Evolutionary conservation across 768 basidiomycete species (phyloP), one percentile per base, ranked within the genome.

Genomic region (Mycena belliarum): DNA sequence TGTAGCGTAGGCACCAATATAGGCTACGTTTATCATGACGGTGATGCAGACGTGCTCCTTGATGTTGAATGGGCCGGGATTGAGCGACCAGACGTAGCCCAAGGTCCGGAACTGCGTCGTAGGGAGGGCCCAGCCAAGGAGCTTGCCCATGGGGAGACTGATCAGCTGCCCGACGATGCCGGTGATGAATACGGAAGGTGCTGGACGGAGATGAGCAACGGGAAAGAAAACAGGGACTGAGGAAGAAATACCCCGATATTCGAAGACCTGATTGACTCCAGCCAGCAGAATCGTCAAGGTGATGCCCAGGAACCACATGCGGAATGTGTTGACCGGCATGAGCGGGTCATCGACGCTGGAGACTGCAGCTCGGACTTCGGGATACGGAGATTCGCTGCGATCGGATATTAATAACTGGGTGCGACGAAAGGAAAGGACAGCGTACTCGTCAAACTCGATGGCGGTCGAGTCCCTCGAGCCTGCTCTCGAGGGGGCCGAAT

Each of bases 31-130:
- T 37, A 84, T 82, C 91, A 93, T 93, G 59, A 91, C 81, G 26
- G 89, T 88, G 69, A 89, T 87, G 69, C 84, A 86, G 59, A 91
- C 86, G 66, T 95, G 94, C 68, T 95, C 93, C 78, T 95, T 95
- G 79, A 95, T 86, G 60, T 83, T 87, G 77, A 95, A 95, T 3
- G 89, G 91, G 0, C 93, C 93, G 0, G 86, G 86, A 63, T 88
- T 92, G 49, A 92, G 70, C 14, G 88, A 82, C 85, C 88, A 88
- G 24, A 79, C 77, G 74, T 83, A 85, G 40, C 88, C 87, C 59
- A 88, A 86, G 23, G 82, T 86, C 46, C 75, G 82, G 79, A 89
- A 82, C 53, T 75, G 81, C 23, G 73, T 83, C 5, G 73, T 82
- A 4, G 91, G 92, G 29, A 92, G 82, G 56, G 84, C 69, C 45